Evolutionary conservation across 306 rosid species (phyloP).

Genomic region (Trifolium pratense): DNA sequence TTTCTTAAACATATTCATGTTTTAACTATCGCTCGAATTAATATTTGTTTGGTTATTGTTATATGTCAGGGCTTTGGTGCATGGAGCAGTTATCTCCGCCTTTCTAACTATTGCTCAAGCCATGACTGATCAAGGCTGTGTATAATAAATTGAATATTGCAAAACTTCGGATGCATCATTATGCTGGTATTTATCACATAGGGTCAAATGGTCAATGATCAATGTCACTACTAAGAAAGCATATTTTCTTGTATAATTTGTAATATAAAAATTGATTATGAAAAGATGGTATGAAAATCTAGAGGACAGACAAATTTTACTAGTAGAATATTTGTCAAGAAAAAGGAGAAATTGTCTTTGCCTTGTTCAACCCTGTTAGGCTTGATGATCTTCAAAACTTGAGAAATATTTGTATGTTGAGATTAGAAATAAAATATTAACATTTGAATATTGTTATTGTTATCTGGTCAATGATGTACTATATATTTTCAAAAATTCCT

Average conservation of each 20-base stretch:
- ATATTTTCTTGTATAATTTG: constrained; percentile 61
- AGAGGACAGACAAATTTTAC: constrained; percentile 44
- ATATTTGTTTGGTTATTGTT: constrained; percentile 35
- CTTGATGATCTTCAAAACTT: constrained; percentile 39
- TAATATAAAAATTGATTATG: constrained; percentile 43
- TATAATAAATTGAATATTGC: constrained; percentile 51
- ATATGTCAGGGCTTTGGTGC: constrained; percentile 76
- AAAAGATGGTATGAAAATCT: constrained; percentile 24
- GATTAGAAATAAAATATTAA: constrained; percentile 52
- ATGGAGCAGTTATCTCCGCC: constrained; percentile 90
- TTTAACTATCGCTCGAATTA: neutral
- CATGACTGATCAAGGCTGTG: constrained; percentile 97
- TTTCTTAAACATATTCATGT: neutral
- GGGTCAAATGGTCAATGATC: constrained; percentile 29
- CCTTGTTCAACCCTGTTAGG: constrained; percentile 40
- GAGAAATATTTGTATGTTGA: constrained; percentile 44
- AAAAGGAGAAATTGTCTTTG: constrained; percentile 34
- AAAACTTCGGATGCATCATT: constrained; percentile 35
- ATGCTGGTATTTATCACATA: constrained; percentile 34
- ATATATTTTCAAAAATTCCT: no score
- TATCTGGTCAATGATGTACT: no score
- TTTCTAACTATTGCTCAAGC: constrained; percentile 96
- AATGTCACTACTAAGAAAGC: constrained; percentile 27
- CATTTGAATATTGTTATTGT: neutral
- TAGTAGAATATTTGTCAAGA: constrained; percentile 44